Evolutionary conservation across 768 basidiomycete genomes (phyloP).

Genomic region (Pleurotus ostreatus): DNA sequence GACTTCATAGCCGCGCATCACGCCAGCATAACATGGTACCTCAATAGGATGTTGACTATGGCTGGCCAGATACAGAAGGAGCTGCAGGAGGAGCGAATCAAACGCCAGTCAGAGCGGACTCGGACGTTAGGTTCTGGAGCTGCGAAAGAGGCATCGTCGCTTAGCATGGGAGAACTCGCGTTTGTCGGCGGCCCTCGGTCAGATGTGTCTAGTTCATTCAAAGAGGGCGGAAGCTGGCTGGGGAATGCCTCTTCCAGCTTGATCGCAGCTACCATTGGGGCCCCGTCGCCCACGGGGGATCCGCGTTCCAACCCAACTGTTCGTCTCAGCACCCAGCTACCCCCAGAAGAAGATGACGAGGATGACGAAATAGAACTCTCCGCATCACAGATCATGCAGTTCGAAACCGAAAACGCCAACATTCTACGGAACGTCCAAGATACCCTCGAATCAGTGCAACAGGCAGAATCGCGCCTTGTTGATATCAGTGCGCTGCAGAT

Average conservation of each 20-base stretch:
- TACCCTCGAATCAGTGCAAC: slow-evolving; percentile 83
- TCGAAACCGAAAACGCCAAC: slow-evolving; percentile 87
- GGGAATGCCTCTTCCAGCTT: slow-evolving; percentile 55
- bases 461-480: slow-evolving; percentile 86
- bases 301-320: slow-evolving; percentile 21
- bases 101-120: slow-evolving; percentile 81
- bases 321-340: slow-evolving; percentile 21
- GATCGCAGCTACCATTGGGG: slow-evolving; percentile 58
- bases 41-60: slow-evolving; percentile 76
- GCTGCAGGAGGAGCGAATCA: slow-evolving; percentile 92
- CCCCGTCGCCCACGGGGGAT: slow-evolving; percentile 26
- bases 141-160: slow-evolving; percentile 45
- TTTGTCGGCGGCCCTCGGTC: slow-evolving; percentile 31
- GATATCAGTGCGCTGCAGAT: slow-evolving; percentile 93
- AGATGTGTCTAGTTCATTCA: slow-evolving; percentile 14
- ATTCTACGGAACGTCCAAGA: slow-evolving; percentile 83
- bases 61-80: slow-evolving; percentile 77
- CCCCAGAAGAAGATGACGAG: slow-evolving; percentile 67
- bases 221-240: slow-evolving; percentile 49
- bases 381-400: slow-evolving; percentile 85
- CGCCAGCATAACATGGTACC: slow-evolving; percentile 88
- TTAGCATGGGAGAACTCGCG: slow-evolving; percentile 16
- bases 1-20: slow-evolving; percentile 90
- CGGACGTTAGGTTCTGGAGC: slow-evolving; percentile 81
- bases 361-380: slow-evolving; percentile 82